Evolutionary conservation across 495 filamentous ascomycete species (phyloP).

Genomic region (Penicillium atrosanguineum): DNA sequence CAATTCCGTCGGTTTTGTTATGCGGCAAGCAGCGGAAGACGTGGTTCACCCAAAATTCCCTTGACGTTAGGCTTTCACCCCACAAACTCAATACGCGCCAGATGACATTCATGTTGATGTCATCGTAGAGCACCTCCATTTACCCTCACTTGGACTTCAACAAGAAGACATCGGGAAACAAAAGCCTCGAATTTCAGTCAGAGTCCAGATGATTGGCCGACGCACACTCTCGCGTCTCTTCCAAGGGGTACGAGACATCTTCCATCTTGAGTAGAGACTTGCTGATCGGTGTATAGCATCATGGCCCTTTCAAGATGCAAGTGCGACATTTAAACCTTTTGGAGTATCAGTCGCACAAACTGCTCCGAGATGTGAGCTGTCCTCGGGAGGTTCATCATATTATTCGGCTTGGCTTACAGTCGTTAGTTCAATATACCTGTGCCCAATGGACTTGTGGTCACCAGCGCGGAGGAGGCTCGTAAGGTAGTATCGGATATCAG

Average conservation of each 20-base stretch:
- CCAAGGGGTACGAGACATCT: slow-evolving; percentile 1
- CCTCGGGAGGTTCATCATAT: neutral
- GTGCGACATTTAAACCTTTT: slow-evolving; percentile 23
- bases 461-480: slow-evolving; percentile 20
- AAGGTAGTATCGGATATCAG: slow-evolving; percentile 25
- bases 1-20: neutral
- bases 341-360: slow-evolving; percentile 28
- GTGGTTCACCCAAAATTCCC: neutral
- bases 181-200: neutral
- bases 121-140: neutral
- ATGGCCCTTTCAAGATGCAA: slow-evolving; percentile 11
- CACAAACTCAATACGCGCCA: neutral
- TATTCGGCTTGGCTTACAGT: slow-evolving; percentile 1
- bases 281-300: slow-evolving; percentile 4
- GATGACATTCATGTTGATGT: slow-evolving; percentile 8
- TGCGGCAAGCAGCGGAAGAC: neutral
- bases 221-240: slow-evolving; percentile 2
- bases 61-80: neutral
- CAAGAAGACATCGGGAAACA: neutral
- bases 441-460: slow-evolving; percentile 24
- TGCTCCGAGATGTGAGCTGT: slow-evolving; percentile 25
- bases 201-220: slow-evolving; percentile 3
- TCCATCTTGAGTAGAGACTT: neutral
- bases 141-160: neutral
- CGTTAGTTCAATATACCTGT: slow-evolving; percentile 29